Conservation (phyloP, 352 stramenopile genomes). For the Phytopythium chamaehyphon region DNA sequence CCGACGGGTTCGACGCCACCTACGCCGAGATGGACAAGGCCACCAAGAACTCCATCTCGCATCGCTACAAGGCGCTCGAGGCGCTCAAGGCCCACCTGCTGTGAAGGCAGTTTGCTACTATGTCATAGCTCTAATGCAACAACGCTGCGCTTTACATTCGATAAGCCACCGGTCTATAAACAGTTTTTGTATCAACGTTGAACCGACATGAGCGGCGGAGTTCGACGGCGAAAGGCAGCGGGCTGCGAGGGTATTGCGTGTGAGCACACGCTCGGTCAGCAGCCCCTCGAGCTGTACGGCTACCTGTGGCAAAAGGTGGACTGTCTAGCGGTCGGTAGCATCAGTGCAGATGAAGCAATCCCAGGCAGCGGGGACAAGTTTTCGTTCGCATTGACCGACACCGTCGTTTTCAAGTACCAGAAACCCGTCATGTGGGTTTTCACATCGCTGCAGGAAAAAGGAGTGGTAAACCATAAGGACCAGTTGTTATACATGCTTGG, state of each 20-base stretch:
- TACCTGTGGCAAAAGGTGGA: slow-evolving; percentile 55
- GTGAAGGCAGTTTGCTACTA: too few relatives aligned
- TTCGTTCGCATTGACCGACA: slow-evolving; percentile 53
- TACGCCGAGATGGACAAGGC: slow-evolving; percentile 91
- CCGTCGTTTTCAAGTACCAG: slow-evolving; percentile 70
- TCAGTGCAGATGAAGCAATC: neutral
- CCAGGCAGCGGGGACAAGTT: slow-evolving; percentile 20
- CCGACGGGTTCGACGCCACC: slow-evolving; percentile 74
- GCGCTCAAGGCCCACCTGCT: slow-evolving; percentile 45
- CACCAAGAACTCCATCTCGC: slow-evolving; percentile 90
- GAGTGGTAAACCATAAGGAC: slow-evolving; percentile 26
- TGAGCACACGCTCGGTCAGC: slow-evolving; percentile 54
- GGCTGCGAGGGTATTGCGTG: slow-evolving; percentile 60
- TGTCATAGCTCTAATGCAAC: too few relatives aligned
- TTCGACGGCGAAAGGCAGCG: slow-evolving; percentile 25
- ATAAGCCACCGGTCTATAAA: too few relatives aligned
- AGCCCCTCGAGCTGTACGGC: slow-evolving; percentile 57
- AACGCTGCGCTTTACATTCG: too few relatives aligned
- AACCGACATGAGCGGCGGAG: neutral
- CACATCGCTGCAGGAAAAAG: slow-evolving; percentile 65
- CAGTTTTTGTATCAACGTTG: too few relatives aligned
- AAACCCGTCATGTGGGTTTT: slow-evolving; percentile 70
- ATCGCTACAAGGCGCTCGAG: slow-evolving; percentile 83
- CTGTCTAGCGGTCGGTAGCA: slow-evolving; percentile 3
- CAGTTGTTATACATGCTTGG: neutral